Evolutionary conservation across 2,329 filamentous ascomycete genomes (phyloP).

Genomic region (Aspergillus quadricinctus): DNA sequence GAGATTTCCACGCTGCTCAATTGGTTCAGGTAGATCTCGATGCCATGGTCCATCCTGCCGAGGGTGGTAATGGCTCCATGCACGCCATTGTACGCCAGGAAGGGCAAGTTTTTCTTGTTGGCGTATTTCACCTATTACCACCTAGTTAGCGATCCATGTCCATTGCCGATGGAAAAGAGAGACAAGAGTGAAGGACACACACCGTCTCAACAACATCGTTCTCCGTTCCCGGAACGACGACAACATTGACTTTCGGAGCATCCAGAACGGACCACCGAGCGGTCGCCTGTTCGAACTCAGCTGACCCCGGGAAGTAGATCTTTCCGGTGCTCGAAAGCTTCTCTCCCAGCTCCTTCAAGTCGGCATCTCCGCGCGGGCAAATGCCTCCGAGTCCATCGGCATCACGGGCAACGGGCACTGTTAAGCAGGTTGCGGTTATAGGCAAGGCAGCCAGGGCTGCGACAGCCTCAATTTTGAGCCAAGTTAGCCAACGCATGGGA

Average conservation of each 20-base stretch:
- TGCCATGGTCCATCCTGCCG: conserved; percentile 47
- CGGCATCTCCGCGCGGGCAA: conserved; percentile 10
- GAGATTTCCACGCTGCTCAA: conserved; percentile 39
- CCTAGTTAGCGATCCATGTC: not conserved
- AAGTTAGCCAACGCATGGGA: conserved; percentile 3
- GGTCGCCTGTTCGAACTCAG: conserved; percentile 37
- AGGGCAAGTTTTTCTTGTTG: conserved; percentile 44
- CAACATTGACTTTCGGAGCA: conserved; percentile 42
- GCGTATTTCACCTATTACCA: conserved; percentile 45
- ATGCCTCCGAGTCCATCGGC: not conserved
- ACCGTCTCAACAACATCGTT: conserved; percentile 49
- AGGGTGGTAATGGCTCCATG: conserved; percentile 51
- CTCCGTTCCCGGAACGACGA: conserved; percentile 47
- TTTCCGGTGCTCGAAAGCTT: conserved; percentile 38
- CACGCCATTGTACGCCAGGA: conserved; percentile 51
- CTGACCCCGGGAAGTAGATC: conserved; percentile 42
- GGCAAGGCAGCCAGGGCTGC: conserved; percentile 25
- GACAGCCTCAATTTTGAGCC: conserved; percentile 10
- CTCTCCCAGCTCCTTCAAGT: conserved; percentile 14
- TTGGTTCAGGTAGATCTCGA: conserved; percentile 48
- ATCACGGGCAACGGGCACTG: not conserved
- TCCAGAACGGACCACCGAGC: conserved; percentile 46
- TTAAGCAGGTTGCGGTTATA: conserved; percentile 9
- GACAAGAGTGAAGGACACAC: conserved; percentile 11
- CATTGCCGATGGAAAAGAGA: not conserved